These are phyloP conservation scores for Pezizomycotina sp. DNA, from an alignment of 2,329 filamentous ascomycete genomes.

Conservation along the genomic window DNA sequence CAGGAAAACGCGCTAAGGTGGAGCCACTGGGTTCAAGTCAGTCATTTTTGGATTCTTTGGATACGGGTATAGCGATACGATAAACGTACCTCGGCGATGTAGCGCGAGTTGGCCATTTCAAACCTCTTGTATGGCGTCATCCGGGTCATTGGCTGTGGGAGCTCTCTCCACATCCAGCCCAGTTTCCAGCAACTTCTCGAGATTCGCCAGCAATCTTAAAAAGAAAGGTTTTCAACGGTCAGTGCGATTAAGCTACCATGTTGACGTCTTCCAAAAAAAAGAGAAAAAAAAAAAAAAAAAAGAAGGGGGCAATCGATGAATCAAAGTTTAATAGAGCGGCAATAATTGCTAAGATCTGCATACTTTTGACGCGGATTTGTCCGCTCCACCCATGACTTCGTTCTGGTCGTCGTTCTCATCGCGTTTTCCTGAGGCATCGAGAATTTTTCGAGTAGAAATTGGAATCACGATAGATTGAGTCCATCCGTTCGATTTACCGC, in stretches of 20 bases:
- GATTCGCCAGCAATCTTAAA: background rate
- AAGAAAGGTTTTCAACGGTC: background rate
- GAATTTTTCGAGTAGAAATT: no score
- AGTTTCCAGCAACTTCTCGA: background rate
- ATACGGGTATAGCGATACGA: slow-evolving; percentile 1
- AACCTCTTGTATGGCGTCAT: background rate
- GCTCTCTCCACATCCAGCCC: no score
- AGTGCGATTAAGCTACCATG: background rate
- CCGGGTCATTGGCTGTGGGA: no score
- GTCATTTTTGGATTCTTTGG: background rate
- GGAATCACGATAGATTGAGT: no score
- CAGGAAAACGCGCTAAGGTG: slow-evolving; percentile 6
- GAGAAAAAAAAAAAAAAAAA: slow-evolving; percentile 1
- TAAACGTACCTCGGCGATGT: slow-evolving; percentile 8
- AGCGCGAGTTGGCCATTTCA: slow-evolving; percentile 3
- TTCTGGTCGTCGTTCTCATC: no score
- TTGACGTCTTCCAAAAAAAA: background rate
- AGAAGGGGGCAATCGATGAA: slow-evolving; percentile 1
- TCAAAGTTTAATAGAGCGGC: no score
- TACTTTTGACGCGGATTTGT: no score
- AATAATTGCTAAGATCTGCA: no score
- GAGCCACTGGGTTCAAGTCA: slow-evolving; percentile 1
- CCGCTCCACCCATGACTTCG: no score
- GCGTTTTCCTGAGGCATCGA: no score
- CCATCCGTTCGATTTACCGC: no score